Conservation (phyloP, 192 early-diverging fungal genomes). For the Gryganskiella cystojenkinii region DNA sequence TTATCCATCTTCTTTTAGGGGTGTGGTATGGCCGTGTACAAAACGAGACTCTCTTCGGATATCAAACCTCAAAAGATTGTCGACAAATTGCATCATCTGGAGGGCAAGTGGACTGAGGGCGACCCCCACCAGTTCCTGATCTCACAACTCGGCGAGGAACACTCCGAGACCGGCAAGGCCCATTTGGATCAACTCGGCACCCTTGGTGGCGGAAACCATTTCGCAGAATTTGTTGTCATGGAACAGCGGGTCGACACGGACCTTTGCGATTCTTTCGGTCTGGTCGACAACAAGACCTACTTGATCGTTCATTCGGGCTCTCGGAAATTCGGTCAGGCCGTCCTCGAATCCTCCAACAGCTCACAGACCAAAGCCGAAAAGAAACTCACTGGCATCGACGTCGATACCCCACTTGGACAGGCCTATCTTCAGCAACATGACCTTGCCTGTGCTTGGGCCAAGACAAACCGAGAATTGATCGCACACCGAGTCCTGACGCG, state of each 20-base stretch:
- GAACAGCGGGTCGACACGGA: conserved; percentile 53
- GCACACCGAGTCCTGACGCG: conserved; percentile 58
- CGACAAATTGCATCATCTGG: conserved; percentile 45
- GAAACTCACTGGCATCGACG: conserved; percentile 39
- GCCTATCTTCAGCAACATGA: conserved; percentile 61
- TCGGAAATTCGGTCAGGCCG: conserved; percentile 61
- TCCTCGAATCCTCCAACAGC: conserved; percentile 52
- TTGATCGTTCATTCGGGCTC: conserved; percentile 69
- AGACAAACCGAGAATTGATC: conserved; percentile 64
- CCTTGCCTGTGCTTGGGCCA: conserved; percentile 60
- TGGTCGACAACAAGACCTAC: conserved; percentile 33
- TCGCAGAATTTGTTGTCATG: conserved; percentile 62
- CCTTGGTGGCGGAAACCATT: conserved; percentile 71
- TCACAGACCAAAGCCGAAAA: conserved; percentile 44
- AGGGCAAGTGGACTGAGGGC: conserved; percentile 57
- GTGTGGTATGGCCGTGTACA: conserved; percentile 68
- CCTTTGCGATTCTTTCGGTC: conserved; percentile 22
- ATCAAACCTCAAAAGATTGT: conserved; percentile 56
- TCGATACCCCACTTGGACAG: conserved; percentile 24
- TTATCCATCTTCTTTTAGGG: conserved; percentile 31
- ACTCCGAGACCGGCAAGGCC: conserved; percentile 49
- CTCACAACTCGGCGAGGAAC: conserved; percentile 28
- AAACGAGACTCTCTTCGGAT: conserved; percentile 41
- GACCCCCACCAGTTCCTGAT: conserved; percentile 47
- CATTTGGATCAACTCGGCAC: conserved; percentile 61